phyloP scores from a whole-genome alignment of 768 basidiomycete species.

The Auricularia sp. region DNA sequence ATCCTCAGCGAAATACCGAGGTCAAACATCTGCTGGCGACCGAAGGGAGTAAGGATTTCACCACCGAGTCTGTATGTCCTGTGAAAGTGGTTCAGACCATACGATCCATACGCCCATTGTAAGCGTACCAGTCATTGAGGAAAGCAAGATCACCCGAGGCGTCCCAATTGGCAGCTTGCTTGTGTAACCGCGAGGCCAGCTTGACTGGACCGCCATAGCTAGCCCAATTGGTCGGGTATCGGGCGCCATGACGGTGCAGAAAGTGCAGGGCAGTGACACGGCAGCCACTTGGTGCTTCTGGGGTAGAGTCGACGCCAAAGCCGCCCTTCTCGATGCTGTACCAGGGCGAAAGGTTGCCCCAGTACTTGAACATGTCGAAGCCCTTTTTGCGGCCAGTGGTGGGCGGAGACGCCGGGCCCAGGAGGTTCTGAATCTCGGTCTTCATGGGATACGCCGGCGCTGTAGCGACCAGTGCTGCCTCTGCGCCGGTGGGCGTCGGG shows the following conservation, averaged over 20 bases:
- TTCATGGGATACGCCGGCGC: constrained; percentile 55
- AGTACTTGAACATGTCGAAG: constrained; percentile 64
- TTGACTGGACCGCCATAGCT: constrained; percentile 9
- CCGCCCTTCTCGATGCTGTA: constrained; percentile 55
- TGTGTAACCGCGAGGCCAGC: constrained; percentile 5
- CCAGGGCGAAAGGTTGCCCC: constrained; percentile 86
- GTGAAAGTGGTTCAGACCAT: background rate
- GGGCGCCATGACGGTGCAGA: constrained; percentile 74
- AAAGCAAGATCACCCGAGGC: constrained; percentile 24
- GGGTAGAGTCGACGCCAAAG: constrained; percentile 66
- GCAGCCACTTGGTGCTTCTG: constrained; percentile 62
- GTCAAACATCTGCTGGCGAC: constrained; percentile 29
- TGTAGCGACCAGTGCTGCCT: constrained; percentile 16
- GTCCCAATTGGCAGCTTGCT: constrained; percentile 7
- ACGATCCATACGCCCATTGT: background rate
- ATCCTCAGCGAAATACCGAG: constrained; percentile 29
- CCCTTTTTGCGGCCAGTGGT: constrained; percentile 18
- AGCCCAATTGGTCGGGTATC: constrained; percentile 31
- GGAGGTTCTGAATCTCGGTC: constrained; percentile 32
- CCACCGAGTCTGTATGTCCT: constrained; percentile 89
- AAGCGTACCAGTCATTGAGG: constrained; percentile 38
- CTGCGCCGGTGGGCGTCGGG: constrained; percentile 46
- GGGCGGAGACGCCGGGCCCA: constrained; percentile 10
- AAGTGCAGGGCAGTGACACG: constrained; percentile 65
- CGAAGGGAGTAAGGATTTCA: constrained; percentile 43